phyloP scores from a whole-genome alignment of 257 asterid genomes.

The Capsicum rhomboideum region DNA sequence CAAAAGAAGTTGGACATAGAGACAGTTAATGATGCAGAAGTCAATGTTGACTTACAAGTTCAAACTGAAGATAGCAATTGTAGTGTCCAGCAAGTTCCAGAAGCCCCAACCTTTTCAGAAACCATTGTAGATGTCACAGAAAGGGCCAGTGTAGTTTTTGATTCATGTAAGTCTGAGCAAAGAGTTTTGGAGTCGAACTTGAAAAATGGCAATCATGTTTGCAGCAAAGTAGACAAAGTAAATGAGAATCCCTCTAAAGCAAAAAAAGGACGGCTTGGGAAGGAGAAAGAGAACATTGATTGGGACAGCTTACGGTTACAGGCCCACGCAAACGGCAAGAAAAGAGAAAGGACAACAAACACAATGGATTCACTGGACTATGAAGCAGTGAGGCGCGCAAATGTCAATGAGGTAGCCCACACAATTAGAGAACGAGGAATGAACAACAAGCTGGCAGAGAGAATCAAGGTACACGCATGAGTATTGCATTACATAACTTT shows the following conservation, averaged over 20 bases:
- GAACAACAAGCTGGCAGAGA: slow-evolving; percentile 88
- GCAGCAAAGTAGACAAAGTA: slow-evolving; percentile 19
- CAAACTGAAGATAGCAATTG: slow-evolving; percentile 19
- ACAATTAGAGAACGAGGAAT: slow-evolving; percentile 92
- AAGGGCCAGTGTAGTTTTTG: slow-evolving; percentile 27
- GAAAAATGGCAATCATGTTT: slow-evolving; percentile 15
- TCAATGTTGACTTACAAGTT: slow-evolving; percentile 21
- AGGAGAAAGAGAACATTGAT: slow-evolving; percentile 42
- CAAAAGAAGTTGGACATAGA: slow-evolving; percentile 17
- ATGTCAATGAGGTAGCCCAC: slow-evolving; percentile 69
- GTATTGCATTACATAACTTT: neutral
- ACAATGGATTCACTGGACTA: slow-evolving; percentile 89
- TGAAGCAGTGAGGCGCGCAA: slow-evolving; percentile 83
- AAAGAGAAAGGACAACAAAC: slow-evolving; percentile 43
- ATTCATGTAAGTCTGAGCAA: slow-evolving; percentile 29
- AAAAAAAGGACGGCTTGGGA: slow-evolving; percentile 36
- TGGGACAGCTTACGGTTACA: slow-evolving; percentile 74
- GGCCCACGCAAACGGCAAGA: slow-evolving; percentile 31
- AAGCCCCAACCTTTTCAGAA: slow-evolving; percentile 15
- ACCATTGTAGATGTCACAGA: slow-evolving; percentile 33
- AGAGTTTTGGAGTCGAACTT: slow-evolving; percentile 39
- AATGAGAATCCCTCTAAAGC: slow-evolving; percentile 21
- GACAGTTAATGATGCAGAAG: slow-evolving; percentile 17
- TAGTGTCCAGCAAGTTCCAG: slow-evolving; percentile 27
- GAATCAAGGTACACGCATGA: slow-evolving; percentile 57